These are phyloP conservation scores for Gnomoniopsis smithogilvyi DNA, from an alignment of 2,329 filamentous ascomycete species.

Conservation along the genomic window DNA sequence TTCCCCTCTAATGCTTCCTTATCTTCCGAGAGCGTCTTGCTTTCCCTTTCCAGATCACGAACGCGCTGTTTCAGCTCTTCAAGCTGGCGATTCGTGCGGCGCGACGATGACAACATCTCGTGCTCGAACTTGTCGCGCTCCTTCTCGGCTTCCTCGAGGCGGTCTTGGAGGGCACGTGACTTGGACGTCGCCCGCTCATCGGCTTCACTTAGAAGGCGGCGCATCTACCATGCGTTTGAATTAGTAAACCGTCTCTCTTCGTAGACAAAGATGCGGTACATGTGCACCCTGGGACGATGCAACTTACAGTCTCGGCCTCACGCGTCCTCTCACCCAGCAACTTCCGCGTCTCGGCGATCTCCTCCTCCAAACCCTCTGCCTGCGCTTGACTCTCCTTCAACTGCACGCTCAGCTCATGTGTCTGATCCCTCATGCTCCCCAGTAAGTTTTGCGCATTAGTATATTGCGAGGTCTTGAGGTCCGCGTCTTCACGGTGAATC, in stretches of 20 bases:
- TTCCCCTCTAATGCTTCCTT: conserved; percentile 73
- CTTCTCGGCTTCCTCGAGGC: conserved; percentile 87
- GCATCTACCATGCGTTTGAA: conserved; percentile 53
- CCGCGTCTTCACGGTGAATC: conserved; percentile 71
- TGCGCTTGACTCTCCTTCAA: conserved; percentile 84
- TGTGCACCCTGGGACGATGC: no score
- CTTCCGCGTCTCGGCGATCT: conserved; percentile 82
- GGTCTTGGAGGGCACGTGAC: conserved; percentile 82
- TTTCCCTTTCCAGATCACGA: conserved; percentile 75
- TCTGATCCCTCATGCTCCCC: conserved; percentile 90
- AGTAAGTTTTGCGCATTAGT: conserved; percentile 80
- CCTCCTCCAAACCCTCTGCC: conserved; percentile 85
- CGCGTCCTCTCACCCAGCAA: conserved; percentile 83
- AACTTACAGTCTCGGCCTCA: conserved; percentile 70
- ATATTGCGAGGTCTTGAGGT: conserved; percentile 83
- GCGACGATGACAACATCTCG: conserved; percentile 74
- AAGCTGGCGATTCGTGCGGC: conserved; percentile 75
- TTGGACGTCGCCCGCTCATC: conserved; percentile 78
- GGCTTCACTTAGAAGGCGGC: conserved; percentile 79
- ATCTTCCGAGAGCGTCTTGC: conserved; percentile 69
- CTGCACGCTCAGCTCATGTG: conserved; percentile 81
- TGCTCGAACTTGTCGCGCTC: conserved; percentile 92
- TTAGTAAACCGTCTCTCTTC: background rate
- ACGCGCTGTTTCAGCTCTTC: conserved; percentile 80
- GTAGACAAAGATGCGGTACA: background rate